Conservation (phyloP, 2,329 filamentous ascomycete genomes). For the Ascosphaera aggregata region DNA sequence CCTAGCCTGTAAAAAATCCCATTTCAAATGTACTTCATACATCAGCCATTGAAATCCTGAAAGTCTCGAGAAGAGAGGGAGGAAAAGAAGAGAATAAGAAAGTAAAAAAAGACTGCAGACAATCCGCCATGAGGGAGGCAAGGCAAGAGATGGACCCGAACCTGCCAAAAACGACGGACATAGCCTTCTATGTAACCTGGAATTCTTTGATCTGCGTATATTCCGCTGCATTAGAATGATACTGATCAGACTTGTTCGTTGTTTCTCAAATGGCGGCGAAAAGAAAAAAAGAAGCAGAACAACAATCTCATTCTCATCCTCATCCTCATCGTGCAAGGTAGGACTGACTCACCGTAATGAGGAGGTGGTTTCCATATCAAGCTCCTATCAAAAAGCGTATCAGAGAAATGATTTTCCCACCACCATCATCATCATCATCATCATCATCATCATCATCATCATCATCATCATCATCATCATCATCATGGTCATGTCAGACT, state of each 20-base stretch:
- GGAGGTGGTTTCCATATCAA: slow-evolving; percentile 97
- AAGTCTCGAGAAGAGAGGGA: too few relatives aligned
- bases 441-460: neutral
- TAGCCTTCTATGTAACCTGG: slow-evolving; percentile 86
- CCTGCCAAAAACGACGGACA: slow-evolving; percentile 95
- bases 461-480: slow-evolving; percentile 1
- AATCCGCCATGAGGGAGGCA: too few relatives aligned
- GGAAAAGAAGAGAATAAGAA: too few relatives aligned
- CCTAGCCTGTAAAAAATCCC: neutral
- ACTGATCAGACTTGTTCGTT: too few relatives aligned
- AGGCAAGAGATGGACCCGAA: too few relatives aligned
- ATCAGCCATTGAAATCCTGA: neutral
- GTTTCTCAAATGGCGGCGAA: neutral
- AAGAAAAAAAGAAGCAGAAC: neutral
- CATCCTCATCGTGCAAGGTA: neutral
- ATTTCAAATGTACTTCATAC: neutral
- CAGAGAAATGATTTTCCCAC: slow-evolving; percentile 2
- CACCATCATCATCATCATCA: neutral
- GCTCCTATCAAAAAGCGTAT: slow-evolving; percentile 42
- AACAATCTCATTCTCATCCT: neutral
- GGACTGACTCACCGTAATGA: slow-evolving; percentile 48
- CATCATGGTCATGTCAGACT: neutral
- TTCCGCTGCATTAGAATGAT: too few relatives aligned
- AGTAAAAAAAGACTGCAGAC: too few relatives aligned
- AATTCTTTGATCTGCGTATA: slow-evolving; percentile 45